phyloP scores from a whole-genome alignment of 2,329 filamentous ascomycete genomes.

The Fusarium metavorans region DNA sequence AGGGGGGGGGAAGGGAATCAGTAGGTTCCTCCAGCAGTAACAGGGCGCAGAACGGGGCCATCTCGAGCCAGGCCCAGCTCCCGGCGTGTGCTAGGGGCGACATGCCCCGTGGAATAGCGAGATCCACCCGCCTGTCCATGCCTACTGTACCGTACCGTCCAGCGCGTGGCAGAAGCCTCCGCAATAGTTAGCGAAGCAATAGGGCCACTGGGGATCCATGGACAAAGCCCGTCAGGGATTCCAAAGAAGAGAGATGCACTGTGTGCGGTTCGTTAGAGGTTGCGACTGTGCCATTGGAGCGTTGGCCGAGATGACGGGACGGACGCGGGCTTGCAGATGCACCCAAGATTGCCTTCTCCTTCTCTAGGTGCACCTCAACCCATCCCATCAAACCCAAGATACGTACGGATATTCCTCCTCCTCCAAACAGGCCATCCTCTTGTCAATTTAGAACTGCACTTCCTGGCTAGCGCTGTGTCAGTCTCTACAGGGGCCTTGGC shows the following conservation, averaged over 20 bases:
- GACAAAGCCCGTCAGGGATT: slow-evolving; percentile 13
- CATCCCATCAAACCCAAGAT: slow-evolving; percentile 9
- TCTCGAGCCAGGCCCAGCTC: slow-evolving; percentile 1
- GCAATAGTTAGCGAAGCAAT: slow-evolving; percentile 18
- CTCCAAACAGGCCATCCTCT: slow-evolving; percentile 8
- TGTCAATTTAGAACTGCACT: slow-evolving; percentile 15
- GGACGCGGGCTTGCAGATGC: background rate
- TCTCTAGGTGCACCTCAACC: slow-evolving; percentile 10
- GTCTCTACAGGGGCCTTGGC: slow-evolving; percentile 34
- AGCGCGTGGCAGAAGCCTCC: slow-evolving; percentile 32
- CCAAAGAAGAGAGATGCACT: background rate
- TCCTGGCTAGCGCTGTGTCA: slow-evolving; percentile 40
- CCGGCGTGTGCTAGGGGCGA: background rate
- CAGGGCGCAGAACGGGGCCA: slow-evolving; percentile 25
- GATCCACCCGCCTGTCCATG: slow-evolving; percentile 15
- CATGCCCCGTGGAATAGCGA: slow-evolving; percentile 2
- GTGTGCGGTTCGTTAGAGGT: slow-evolving; percentile 20
- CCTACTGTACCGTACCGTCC: slow-evolving; percentile 17
- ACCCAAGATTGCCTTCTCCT: slow-evolving; percentile 19
- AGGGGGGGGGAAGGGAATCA: background rate
- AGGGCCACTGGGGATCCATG: slow-evolving; percentile 21
- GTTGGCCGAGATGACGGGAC: slow-evolving; percentile 2
- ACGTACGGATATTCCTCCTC: background rate
- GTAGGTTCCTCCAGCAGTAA: slow-evolving; percentile 21
- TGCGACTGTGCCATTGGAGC: slow-evolving; percentile 19